Evolutionary conservation across 345 rosid species (phyloP).

Genomic region (Citrus reticulata): DNA sequence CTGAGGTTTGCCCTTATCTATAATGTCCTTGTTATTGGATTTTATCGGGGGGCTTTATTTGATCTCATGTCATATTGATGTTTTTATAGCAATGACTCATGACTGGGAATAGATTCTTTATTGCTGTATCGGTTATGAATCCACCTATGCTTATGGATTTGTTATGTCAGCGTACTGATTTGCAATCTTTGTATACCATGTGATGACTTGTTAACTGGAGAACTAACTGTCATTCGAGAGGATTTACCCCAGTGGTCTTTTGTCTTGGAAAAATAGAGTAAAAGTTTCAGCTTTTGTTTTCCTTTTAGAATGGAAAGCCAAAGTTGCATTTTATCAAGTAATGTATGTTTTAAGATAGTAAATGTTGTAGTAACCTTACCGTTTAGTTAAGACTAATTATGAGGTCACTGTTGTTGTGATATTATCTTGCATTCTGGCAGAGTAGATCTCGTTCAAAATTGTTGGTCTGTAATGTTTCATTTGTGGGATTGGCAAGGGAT

Average conservation of each 20-base stretch:
- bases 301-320: not conserved
- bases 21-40: not conserved
- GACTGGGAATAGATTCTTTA: not conserved
- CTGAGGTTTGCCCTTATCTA: conserved; percentile 45
- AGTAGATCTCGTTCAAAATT: not conserved
- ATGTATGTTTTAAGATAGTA: not conserved
- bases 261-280: not conserved
- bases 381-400: not conserved
- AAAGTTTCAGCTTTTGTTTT: not conserved
- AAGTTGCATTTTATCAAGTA: not conserved
- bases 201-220: not conserved
- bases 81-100: not conserved
- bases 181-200: not conserved
- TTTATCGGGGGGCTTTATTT: not conserved
- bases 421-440: not conserved
- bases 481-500: not conserved
- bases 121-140: not conserved
- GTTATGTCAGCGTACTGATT: no score
- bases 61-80: not conserved
- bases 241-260: not conserved
- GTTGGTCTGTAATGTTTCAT: not conserved
- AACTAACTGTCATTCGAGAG: not conserved
- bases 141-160: not conserved
- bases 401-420: not conserved
- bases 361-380: not conserved